phyloP scores from a whole-genome alignment of 208 protist genomes.

The Leishmania tropica region DNA sequence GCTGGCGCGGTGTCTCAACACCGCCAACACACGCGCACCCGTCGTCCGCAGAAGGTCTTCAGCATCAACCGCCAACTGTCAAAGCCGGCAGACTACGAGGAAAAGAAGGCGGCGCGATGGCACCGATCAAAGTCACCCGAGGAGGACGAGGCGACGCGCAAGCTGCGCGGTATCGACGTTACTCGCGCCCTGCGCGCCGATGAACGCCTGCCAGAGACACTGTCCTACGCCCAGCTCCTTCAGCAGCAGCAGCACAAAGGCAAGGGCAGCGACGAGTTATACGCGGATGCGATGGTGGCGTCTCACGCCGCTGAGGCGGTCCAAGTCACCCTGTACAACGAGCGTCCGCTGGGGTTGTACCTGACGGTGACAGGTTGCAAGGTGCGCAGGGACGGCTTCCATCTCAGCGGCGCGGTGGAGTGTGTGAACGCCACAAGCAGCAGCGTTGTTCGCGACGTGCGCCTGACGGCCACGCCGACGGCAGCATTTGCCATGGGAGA shows the following conservation, averaged over 20 bases:
- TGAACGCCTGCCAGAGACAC: conserved; percentile 65
- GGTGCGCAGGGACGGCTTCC: conserved; percentile 44
- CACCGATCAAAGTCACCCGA: conserved; percentile 36
- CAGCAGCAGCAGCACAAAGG: conserved; percentile 12
- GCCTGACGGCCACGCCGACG: conserved; percentile 17
- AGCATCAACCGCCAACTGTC: conserved; percentile 70
- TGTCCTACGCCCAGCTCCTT: conserved; percentile 60
- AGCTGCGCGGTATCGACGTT: conserved; percentile 81
- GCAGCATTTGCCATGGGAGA: conserved; percentile 15
- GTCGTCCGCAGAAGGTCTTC: conserved; percentile 33
- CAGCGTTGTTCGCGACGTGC: conserved; percentile 26
- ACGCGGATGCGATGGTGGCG: conserved; percentile 14
- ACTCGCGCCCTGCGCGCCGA: conserved; percentile 58
- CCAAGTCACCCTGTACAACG: conserved; percentile 46
- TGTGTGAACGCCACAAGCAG: conserved; percentile 48
- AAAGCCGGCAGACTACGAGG: conserved; percentile 53
- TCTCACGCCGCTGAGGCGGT: conserved; percentile 16
- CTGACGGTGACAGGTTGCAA: conserved; percentile 46
- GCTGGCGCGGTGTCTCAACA: conserved; percentile 1
- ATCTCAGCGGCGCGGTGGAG: conserved; percentile 37
- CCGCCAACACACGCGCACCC: not conserved
- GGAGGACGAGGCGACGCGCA: conserved; percentile 79
- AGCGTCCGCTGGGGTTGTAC: conserved; percentile 37
- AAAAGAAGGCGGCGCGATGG: conserved; percentile 11
- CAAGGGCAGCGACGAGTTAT: not conserved